These are phyloP conservation scores for Russula sp. DNA, from an alignment of 768 basidiomycete genomes.

Conservation along the genomic window DNA sequence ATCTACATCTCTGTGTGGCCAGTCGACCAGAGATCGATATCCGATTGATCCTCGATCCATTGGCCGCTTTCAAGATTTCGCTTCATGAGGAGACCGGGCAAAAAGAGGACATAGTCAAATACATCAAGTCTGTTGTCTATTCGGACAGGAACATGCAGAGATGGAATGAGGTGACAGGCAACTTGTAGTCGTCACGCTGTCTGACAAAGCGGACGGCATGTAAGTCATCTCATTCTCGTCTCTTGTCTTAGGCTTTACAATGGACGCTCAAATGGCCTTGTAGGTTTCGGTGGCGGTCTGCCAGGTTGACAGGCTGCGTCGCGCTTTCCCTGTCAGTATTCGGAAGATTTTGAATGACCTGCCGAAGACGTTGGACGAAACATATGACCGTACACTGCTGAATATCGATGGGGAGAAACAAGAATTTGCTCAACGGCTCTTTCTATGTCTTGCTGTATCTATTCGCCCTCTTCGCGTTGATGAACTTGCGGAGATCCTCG, in stretches of 20 bases:
- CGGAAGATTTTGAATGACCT: neutral
- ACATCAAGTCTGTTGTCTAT: neutral
- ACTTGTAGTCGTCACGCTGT: constrained; percentile 1
- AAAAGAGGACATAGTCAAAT: neutral
- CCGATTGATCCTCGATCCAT: neutral
- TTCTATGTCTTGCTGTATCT: constrained; percentile 9
- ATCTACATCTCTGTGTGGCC: neutral
- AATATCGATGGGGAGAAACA: constrained; percentile 2
- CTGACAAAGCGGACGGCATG: constrained; percentile 20
- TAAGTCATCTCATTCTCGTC: neutral
- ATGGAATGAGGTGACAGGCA: constrained; percentile 9
- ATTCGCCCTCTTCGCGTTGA: neutral
- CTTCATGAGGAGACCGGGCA: constrained; percentile 1
- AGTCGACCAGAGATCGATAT: constrained; percentile 10
- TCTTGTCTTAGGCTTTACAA: too few species aligned
- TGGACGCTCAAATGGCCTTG: neutral
- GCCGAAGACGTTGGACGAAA: constrained; percentile 10
- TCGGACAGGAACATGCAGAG: neutral
- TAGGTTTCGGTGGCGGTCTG: constrained; percentile 18
- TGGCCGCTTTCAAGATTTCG: neutral
- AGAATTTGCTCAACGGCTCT: constrained; percentile 8
- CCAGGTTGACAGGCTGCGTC: constrained; percentile 8
- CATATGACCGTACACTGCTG: neutral
- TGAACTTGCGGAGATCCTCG: neutral
- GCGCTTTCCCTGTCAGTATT: neutral